These are phyloP conservation scores for Endocarpon pusillum DNA, from an alignment of 495 filamentous ascomycete species.

Conservation along the genomic window DNA sequence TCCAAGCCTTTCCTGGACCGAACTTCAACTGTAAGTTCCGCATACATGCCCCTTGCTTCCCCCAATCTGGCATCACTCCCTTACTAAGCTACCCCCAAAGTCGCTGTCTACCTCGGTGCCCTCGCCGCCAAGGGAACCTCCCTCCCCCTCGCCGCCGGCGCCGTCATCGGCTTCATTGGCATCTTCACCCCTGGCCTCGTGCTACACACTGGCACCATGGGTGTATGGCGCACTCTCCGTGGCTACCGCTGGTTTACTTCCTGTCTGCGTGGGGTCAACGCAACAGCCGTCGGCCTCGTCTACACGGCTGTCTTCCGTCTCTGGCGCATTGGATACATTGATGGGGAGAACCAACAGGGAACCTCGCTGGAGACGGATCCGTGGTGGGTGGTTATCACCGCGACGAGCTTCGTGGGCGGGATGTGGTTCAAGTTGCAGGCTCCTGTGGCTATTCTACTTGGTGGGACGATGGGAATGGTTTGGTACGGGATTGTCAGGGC, in stretches of 20 bases:
- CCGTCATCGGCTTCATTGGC: constrained; percentile 38
- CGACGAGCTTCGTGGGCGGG: constrained; percentile 38
- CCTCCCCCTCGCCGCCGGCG: constrained; percentile 15
- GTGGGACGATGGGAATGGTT: too few species aligned
- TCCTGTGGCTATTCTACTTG: constrained; percentile 39
- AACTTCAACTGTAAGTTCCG: constrained; percentile 45
- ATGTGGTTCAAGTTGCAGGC: constrained; percentile 36
- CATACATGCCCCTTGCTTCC: too few species aligned
- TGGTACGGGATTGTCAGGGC: too few species aligned
- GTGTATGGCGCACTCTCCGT: constrained; percentile 39
- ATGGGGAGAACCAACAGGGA: constrained; percentile 22
- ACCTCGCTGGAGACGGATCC: constrained; percentile 39
- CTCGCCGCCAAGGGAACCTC: constrained; percentile 21
- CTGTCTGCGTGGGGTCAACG: constrained; percentile 44
- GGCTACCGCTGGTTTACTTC: constrained; percentile 29
- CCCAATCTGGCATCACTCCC: neutral
- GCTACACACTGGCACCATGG: constrained; percentile 39
- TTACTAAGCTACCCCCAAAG: neutral
- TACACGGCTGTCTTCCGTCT: constrained; percentile 58
- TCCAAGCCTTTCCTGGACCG: constrained; percentile 56
- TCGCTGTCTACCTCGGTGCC: constrained; percentile 48
- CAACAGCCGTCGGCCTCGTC: constrained; percentile 47
- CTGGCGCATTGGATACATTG: constrained; percentile 48
- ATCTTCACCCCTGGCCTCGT: constrained; percentile 49
- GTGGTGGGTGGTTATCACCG: constrained; percentile 53